phyloP scores from a whole-genome alignment of 768 basidiomycete genomes.

The Amanita inopinata region DNA sequence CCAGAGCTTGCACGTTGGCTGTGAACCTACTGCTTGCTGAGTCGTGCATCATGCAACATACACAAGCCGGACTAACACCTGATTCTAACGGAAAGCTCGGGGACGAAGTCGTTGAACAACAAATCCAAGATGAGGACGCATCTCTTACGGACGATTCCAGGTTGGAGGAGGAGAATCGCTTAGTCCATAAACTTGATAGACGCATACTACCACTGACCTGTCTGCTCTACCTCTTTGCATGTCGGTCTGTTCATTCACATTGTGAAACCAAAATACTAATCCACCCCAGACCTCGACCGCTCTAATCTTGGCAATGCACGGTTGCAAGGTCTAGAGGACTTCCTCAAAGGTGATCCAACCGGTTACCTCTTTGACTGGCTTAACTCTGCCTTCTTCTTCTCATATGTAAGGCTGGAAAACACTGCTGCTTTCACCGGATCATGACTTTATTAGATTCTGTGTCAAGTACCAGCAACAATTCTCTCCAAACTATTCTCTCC shows the following conservation, averaged over 20 bases:
- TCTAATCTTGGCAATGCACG: slow-evolving; percentile 76
- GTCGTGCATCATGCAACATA: not conserved
- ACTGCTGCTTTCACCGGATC: slow-evolving; percentile 13
- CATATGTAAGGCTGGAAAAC: slow-evolving; percentile 40
- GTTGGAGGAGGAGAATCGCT: slow-evolving; percentile 36
- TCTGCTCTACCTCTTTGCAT: slow-evolving; percentile 68
- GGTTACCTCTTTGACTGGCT: slow-evolving; percentile 72
- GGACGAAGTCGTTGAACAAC: slow-evolving; percentile 11
- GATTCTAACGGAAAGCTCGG: slow-evolving; percentile 23
- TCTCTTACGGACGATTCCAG: slow-evolving; percentile 7
- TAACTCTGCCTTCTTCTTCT: slow-evolving; percentile 69
- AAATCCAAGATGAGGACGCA: slow-evolving; percentile 9
- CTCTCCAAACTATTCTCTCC: slow-evolving; percentile 62
- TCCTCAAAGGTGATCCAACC: slow-evolving; percentile 56
- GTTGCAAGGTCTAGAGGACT: slow-evolving; percentile 60
- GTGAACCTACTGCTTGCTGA: too few relatives aligned
- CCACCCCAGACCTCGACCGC: slow-evolving; percentile 52
- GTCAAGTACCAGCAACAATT: slow-evolving; percentile 57
- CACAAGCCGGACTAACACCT: not conserved
- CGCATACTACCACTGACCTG: slow-evolving; percentile 66
- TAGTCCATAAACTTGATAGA: slow-evolving; percentile 56
- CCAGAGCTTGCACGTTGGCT: too few relatives aligned
- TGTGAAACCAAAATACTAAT: not conserved
- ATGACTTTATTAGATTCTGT: slow-evolving; percentile 42
- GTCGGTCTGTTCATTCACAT: slow-evolving; percentile 29